A percentile compares a stretch with the other conserved stretches of the same genome.
Conservation (phyloP, 1,284 basidiomycete species). For the Sporisorium reilianum region DNA sequence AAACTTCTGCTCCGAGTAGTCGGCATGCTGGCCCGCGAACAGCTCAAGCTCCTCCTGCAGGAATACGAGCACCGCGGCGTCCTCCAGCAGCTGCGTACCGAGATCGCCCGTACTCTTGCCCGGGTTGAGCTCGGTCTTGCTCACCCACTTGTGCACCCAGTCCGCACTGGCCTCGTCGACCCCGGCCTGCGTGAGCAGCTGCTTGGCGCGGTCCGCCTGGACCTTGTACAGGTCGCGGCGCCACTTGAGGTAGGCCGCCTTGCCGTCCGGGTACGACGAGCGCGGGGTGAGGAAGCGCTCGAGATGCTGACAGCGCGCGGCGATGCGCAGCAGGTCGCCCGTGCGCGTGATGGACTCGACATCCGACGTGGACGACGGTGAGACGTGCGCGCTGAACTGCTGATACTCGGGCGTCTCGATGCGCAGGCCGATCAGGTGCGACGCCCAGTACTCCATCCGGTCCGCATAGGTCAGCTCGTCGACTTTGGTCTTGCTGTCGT, state of each 20-base stretch:
- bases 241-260: conserved; percentile 67
- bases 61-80: conserved; percentile 66
- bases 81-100: conserved; percentile 63
- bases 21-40: conserved; percentile 57
- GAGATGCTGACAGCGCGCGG: conserved; percentile 66
- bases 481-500: conserved; percentile 23
- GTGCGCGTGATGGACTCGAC: conserved; percentile 23
- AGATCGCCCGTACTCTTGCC: conserved; percentile 53
- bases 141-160: conserved; percentile 59
- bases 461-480: conserved; percentile 66
- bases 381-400: conserved; percentile 23
- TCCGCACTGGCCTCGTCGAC: conserved; percentile 45
- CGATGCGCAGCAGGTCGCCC: conserved; percentile 54
- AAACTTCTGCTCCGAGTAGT: conserved; percentile 59
- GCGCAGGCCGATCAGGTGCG: conserved; percentile 30
- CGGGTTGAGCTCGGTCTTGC: conserved; percentile 60
- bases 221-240: conserved; percentile 59
- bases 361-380: conserved; percentile 28
- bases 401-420: conserved; percentile 38
- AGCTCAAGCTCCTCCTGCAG: conserved; percentile 57
- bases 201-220: conserved; percentile 57
- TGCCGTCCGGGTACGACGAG: conserved; percentile 62
- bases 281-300: conserved; percentile 63
- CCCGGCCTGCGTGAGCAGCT: conserved; percentile 50
- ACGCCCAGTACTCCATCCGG: conserved; percentile 50